phyloP scores from a whole-genome alignment of 805 yeast species.

The Schizosaccharomyces pombe region DNA sequence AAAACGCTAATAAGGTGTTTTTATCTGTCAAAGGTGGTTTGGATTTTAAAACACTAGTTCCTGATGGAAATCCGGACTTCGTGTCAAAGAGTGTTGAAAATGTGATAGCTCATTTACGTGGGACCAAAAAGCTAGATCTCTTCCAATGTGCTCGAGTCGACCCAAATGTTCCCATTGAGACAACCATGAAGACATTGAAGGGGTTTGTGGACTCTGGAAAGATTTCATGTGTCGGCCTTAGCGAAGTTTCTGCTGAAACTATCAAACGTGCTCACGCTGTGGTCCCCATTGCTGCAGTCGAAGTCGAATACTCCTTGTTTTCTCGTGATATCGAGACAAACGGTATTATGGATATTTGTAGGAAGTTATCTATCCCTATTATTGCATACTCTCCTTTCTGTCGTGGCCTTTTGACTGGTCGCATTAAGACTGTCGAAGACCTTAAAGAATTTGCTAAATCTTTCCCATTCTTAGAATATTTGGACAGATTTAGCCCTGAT shows the following conservation, averaged over 20 bases:
- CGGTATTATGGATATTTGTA: constrained; percentile 39
- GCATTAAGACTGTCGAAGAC: constrained; percentile 22
- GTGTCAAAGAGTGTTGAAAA: neutral
- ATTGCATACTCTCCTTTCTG: constrained; percentile 70
- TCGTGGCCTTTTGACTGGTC: constrained; percentile 54
- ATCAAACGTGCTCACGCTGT: constrained; percentile 33
- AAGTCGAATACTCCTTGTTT: constrained; percentile 55
- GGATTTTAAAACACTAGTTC: constrained; percentile 17
- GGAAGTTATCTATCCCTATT: constrained; percentile 38
- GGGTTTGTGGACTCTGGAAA: constrained; percentile 38
- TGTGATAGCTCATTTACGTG: constrained; percentile 9
- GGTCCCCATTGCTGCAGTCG: constrained; percentile 40
- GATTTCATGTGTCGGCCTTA: constrained; percentile 47
- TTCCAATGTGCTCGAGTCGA: constrained; percentile 60
- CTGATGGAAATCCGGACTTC: constrained; percentile 14
- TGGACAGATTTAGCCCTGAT: constrained; percentile 33
- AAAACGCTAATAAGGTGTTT: constrained; percentile 26
- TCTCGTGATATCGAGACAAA: constrained; percentile 34
- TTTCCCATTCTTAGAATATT: constrained; percentile 29
- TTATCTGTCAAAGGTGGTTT: constrained; percentile 41
- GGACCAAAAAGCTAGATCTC: constrained; percentile 28
- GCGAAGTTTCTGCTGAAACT: constrained; percentile 47
- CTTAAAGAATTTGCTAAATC: neutral
- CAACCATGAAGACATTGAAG: constrained; percentile 31
- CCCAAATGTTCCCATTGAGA: constrained; percentile 29